Evolutionary conservation across 495 filamentous ascomycete genomes (phyloP), one percentile per base, ranked within the genome.

Genomic region (Umbilicaria muhlenbergii): DNA sequence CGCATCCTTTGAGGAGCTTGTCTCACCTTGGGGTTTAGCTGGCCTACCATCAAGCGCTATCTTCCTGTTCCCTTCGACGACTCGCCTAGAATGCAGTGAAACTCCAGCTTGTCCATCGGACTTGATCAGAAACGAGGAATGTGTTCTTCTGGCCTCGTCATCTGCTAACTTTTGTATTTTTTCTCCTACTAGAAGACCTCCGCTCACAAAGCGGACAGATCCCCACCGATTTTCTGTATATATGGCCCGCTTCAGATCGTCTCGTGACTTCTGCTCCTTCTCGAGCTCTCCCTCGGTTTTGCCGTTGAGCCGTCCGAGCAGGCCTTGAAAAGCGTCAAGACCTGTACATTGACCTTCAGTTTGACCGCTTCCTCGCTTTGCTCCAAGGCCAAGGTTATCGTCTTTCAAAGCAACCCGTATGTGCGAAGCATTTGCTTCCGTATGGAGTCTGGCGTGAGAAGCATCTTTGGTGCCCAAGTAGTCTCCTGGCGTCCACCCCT

Each of bases 271-370:
- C 58, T 74, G 65, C 52, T 94, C 81, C 46, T 72, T 65, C 56
- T 76, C 66, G 41, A 89, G 58, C 43, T 74, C 68, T 19, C 62
- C 71, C 44, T 85, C 81, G 34, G 69, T 75, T 58, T 86, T 92
- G 17, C 89, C 89, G 60, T 95, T 98, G 37, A 98, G 63, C 38
- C 89, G 69, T 38, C 91, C 88, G 15, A 98, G 67, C 2, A 98
- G 58, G 45, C 77, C 77, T 54, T 88, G 83, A 49, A 95, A 86
- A 3, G 73, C 80, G 51, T 86, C 80, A 11, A 94, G 69, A 0
- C 88, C 91, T 15, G 80, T 79, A 44, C 81, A 84, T 47, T 86
- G 80, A 41, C 81, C 75, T 38, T 68, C 65, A n/a, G 63, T 55
- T 19, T 58, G 51, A 40, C 75, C 74, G 37, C 66, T 69, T 40